Evolutionary conservation across 306 rosid genomes (phyloP).

Genomic region (Canavalia ensiformis): DNA sequence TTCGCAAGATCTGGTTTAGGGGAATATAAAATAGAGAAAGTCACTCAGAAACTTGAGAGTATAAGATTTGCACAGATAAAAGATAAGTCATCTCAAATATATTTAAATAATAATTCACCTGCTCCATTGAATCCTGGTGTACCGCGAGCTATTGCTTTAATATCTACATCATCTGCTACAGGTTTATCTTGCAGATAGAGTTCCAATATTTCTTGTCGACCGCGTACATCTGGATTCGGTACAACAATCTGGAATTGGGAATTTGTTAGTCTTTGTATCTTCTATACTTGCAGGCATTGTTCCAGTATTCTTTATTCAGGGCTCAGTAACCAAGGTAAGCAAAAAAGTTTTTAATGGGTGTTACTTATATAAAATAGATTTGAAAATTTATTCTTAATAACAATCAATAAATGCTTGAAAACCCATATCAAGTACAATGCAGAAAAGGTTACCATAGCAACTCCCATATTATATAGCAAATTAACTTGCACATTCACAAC

Average conservation of each 20-base stretch:
- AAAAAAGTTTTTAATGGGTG: background rate
- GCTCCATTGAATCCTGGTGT: slow-evolving; percentile 99
- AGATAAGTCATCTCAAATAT: slow-evolving; percentile 41
- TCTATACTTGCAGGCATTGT: slow-evolving; percentile 12
- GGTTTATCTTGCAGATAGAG: slow-evolving; percentile 97
- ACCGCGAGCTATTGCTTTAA: slow-evolving; percentile 92
- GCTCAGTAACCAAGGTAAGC: background rate
- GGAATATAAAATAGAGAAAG: slow-evolving; percentile 32
- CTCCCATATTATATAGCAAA: slow-evolving; percentile 6
- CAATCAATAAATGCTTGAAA: background rate
- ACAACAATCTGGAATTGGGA: slow-evolving; percentile 81
- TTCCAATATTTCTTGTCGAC: slow-evolving; percentile 97
- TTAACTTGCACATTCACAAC: slow-evolving; percentile 19
- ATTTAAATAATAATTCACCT: slow-evolving; percentile 57
- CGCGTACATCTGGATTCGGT: slow-evolving; percentile 94
- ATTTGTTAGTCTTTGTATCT: slow-evolving; percentile 51
- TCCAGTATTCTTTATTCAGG: background rate
- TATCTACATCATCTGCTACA: slow-evolving; percentile 80
- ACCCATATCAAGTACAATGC: background rate
- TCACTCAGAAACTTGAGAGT: slow-evolving; percentile 32
- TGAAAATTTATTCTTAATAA: background rate
- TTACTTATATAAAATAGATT: background rate
- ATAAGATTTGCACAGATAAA: slow-evolving; percentile 1
- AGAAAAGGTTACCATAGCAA: background rate
- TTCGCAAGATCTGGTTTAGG: slow-evolving; percentile 87